Conservation (phyloP, 495 filamentous ascomycete species). For the Cercophora sp. region DNA sequence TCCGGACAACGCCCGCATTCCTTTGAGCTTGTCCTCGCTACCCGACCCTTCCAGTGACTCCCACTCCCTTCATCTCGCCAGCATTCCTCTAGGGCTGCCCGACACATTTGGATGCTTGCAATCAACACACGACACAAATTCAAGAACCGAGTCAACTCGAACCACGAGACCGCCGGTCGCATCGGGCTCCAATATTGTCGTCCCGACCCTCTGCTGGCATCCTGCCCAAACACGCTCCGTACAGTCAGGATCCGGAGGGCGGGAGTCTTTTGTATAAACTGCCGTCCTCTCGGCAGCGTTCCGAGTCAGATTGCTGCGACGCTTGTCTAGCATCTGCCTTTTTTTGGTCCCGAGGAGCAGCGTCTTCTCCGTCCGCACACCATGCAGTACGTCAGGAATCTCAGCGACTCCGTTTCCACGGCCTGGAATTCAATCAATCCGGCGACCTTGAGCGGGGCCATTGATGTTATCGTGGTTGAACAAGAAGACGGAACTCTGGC, state of each 20-base stretch:
- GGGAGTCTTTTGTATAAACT: constrained; percentile 9
- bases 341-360: neutral
- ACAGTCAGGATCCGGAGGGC: neutral
- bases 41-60: too few species aligned
- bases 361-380: too few species aligned
- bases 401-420: constrained; percentile 93
- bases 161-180: neutral
- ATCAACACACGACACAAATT: neutral
- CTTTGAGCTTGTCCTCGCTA: too few species aligned
- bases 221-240: constrained; percentile 2
- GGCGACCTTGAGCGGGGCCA: constrained; percentile 91
- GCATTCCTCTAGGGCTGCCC: constrained; percentile 10
- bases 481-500: constrained; percentile 84
- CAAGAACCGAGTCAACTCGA: constrained; percentile 3
- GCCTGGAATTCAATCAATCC: constrained; percentile 99
- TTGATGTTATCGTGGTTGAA: constrained; percentile 98
- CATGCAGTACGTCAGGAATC: constrained; percentile 98
- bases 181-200: constrained; percentile 5
- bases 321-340: too few species aligned
- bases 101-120: constrained; percentile 4
- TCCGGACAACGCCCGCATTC: too few species aligned
- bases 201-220: constrained; percentile 8
- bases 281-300: neutral
- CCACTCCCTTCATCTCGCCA: neutral
- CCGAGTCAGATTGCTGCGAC: neutral